A percentile compares a stretch with the other conserved stretches of the same genome.
Conservation (phyloP, 2,329 filamentous ascomycete species). For the Beauveria rudraprayagi region DNA sequence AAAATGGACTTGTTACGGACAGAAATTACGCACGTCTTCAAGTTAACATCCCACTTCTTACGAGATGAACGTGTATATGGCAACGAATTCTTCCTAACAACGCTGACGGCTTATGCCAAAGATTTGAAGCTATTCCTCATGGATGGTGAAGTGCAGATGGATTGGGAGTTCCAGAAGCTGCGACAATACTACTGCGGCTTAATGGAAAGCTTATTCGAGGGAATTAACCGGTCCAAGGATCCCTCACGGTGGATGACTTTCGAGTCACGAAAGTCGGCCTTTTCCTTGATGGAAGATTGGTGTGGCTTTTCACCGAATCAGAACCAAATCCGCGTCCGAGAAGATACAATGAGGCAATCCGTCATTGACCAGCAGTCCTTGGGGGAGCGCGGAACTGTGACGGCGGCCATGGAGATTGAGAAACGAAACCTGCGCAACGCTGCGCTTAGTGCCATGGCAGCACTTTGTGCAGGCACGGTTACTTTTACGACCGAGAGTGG, state of each 20-base stretch:
- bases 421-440: conserved; percentile 87
- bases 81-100: conserved; percentile 85
- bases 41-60: conserved; percentile 84
- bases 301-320: conserved; percentile 95
- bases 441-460: conserved; percentile 90
- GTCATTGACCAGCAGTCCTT: conserved; percentile 71
- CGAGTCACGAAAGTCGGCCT: conserved; percentile 89
- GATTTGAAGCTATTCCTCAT: conserved; percentile 91
- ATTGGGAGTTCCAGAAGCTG: conserved; percentile 88
- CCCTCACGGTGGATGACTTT: conserved; percentile 95
- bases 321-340: conserved; percentile 67
- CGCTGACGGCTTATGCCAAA: conserved; percentile 81
- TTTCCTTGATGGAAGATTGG: conserved; percentile 98
- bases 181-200: conserved; percentile 90
- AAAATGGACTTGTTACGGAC: conserved; percentile 83
- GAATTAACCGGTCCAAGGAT: conserved; percentile 77
- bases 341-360: conserved; percentile 81
- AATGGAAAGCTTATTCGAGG: conserved; percentile 87
- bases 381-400: conserved; percentile 68
- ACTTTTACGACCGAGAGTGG: conserved; percentile 83
- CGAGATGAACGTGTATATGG: conserved; percentile 69
- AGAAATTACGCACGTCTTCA: conserved; percentile 94
- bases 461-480: conserved; percentile 78
- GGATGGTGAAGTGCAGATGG: conserved; percentile 87
- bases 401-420: conserved; percentile 92